Base-by-base conservation (phyloP, 306 rosid species). In the Rosa chinensis region DNA sequence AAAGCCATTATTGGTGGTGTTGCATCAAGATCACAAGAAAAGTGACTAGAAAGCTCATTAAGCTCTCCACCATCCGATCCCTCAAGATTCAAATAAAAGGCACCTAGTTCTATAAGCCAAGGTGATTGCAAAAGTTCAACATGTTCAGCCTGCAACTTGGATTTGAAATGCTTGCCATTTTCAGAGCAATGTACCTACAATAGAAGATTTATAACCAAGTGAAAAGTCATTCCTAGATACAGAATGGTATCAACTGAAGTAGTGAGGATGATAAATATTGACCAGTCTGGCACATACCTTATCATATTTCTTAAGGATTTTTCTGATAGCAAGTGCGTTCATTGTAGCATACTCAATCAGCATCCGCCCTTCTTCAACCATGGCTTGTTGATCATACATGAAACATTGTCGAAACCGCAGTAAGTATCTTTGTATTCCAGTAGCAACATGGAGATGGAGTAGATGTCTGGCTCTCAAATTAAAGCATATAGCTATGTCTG, bases 291-390 rank as follows among this genome's bases (percentile, higher is more conserved):
- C 75, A 70, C 90, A 77, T 90, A 91, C 97, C 71, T 94, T 94
- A 83, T 94, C 99, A 82, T 94, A 92, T 80, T 94, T 94, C 90
- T 91, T 89, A 56, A 94, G 99, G 80, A 94, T 94, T 81, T 94
- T 94, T 86, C 94, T 86, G 80, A 94, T 83, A 5, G 98, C 97
- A 75, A 89, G 87, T 44, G 94, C 90, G 61, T 94, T 94, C 98
- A 94, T 94, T 0, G 91, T 81, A 74, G 88, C 88, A 83, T 94
- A 92, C 87, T 92, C 93, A 44, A 94, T 86, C 78, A 94, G 76
- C 89, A 85, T 86, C 80, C 77, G 85, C 72, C 97, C 97, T 85
- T 91, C 88, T 87, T 88, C 90, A 23, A 63, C 88, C 85, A 94
- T 75, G 43, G 84, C 52, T 75, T 83, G 85, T 78, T 80, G 80